A percentile compares a stretch with the other conserved stretches of the same genome.
phyloP scores from a whole-genome alignment of 139 green algal genomes.

The Chlorokybus atmophyticus region DNA sequence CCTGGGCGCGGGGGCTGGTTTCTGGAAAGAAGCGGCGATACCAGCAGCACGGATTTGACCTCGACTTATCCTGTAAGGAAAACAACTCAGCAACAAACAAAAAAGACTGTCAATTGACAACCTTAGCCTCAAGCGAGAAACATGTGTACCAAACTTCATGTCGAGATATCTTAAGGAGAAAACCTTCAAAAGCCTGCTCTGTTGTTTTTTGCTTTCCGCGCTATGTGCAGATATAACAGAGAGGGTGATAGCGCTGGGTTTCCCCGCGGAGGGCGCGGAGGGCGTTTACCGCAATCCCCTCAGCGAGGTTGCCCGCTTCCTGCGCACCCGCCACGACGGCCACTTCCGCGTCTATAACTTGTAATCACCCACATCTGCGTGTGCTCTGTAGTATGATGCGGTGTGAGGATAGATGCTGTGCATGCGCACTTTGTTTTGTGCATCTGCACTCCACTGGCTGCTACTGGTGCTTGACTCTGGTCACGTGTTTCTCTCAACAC shows the following conservation, averaged over 20 bases:
- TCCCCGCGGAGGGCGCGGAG: conserved; percentile 10
- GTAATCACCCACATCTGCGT: too few relatives aligned
- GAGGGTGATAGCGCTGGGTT: conserved; percentile 17
- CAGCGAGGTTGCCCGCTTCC: conserved; percentile 4
- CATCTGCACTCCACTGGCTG: too few relatives aligned
- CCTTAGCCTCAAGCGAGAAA: background rate
- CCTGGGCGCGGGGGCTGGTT: conserved; percentile 5
- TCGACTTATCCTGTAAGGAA: conserved; percentile 1
- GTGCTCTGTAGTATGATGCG: too few relatives aligned
- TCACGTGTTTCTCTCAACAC: too few relatives aligned
- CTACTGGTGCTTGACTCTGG: too few relatives aligned
- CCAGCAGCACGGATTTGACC: conserved; percentile 8
- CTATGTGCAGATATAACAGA: conserved; percentile 14
- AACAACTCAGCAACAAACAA: background rate
- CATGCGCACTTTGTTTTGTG: too few relatives aligned
- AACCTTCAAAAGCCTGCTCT: background rate
- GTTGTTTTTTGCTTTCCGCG: background rate
- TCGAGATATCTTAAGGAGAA: background rate
- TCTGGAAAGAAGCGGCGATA: conserved; percentile 5
- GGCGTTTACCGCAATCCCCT: conserved; percentile 17
- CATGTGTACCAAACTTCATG: background rate
- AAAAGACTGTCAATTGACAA: background rate
- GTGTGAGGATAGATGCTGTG: too few relatives aligned
- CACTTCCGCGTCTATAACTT: background rate
- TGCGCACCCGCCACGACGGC: conserved; percentile 3